Evolutionary conservation across 2,329 filamentous ascomycete species (phyloP), one percentile per base, ranked within the genome.

Genomic region (Tolypocladium amazonense): DNA sequence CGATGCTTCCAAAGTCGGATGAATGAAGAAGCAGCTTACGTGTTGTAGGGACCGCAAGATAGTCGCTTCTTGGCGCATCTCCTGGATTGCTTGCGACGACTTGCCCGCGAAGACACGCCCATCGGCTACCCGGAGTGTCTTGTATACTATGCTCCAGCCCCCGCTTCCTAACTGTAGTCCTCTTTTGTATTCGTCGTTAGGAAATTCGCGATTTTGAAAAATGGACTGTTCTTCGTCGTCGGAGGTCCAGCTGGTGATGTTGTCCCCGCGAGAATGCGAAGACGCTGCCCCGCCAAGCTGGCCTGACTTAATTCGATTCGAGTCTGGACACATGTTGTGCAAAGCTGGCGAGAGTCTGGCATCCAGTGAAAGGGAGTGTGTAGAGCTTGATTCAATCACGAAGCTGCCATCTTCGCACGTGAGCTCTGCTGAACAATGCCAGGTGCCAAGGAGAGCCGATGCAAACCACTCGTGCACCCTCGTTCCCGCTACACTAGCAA

Each of bases 81-180:
- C 62, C 15, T 43, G 50, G 35, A 58, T 38, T n/a, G 59, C 58
- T 33, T 59, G 56, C 8, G 68, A 69, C 5, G 62, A 47, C 56
- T 73, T 73, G 0, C 68, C 71, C 1, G 71, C 71, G 53, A 69
- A 65, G 1, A 73, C 56, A 23, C 33, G 45, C 7, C 68, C 64
- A 35, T 71, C 70, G 5, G 54, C 52, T 12, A 62, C 50, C 8
- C 69, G 61, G 7, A 60, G 60, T 18, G 71, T 65, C 56, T 73
- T 73, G 59, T 67, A 68, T 12, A 72, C 71, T 1, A 43, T 58
- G 15, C 66, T 66, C 60, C 63, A 69, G 14, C 69, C 70, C 18
- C 71, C 71, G 15, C 54, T 59, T 3, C 71, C 71, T 0, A 73
- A 52, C 2, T 62, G 47, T 3, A 27, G 53, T 18, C 71, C 71